phyloP scores from a whole-genome alignment of 2,329 filamentous ascomycete genomes.

The Harringtonia aguacate region DNA sequence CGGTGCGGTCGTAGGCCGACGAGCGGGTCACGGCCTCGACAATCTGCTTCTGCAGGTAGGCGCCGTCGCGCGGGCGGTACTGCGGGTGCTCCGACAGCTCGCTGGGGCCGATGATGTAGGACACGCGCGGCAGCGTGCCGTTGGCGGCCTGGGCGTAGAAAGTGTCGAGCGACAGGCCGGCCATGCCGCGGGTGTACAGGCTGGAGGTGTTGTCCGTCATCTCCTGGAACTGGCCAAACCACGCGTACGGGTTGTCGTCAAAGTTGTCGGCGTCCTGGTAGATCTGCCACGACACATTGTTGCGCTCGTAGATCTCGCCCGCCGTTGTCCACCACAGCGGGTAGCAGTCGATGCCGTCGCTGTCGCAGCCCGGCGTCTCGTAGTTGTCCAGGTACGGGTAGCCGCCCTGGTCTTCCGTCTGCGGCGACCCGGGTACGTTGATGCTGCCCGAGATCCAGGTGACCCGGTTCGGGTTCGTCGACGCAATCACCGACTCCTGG shows the following conservation, averaged over 20 bases:
- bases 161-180: slow-evolving; percentile 27
- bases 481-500: slow-evolving; percentile 28
- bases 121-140: slow-evolving; percentile 34
- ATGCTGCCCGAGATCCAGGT: slow-evolving; percentile 39
- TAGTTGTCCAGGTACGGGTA: slow-evolving; percentile 39
- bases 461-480: slow-evolving; percentile 42
- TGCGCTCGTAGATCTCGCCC: slow-evolving; percentile 28
- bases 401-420: slow-evolving; percentile 29
- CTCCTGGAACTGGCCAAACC: slow-evolving; percentile 36
- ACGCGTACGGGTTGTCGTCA: slow-evolving; percentile 35
- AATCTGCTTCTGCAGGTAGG: slow-evolving; percentile 41
- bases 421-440: slow-evolving; percentile 36
- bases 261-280: slow-evolving; percentile 33
- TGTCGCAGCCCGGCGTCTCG: slow-evolving; percentile 32
- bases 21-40: slow-evolving; percentile 38
- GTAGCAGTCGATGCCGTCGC: slow-evolving; percentile 28
- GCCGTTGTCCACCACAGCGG: slow-evolving; percentile 35
- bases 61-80: slow-evolving; percentile 41
- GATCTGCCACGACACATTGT: slow-evolving; percentile 31
- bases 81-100: slow-evolving; percentile 44
- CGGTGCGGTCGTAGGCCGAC: slow-evolving; percentile 35
- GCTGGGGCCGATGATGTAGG: slow-evolving; percentile 34
- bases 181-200: slow-evolving; percentile 27
- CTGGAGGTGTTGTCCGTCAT: slow-evolving; percentile 22
- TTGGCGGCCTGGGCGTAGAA: slow-evolving; percentile 34